Percentiles rank a stretch among this genome's conserved stretches.
phyloP scores from a whole-genome alignment of 2,329 filamentous ascomycete species.

The Fusarium avenaceum region DNA sequence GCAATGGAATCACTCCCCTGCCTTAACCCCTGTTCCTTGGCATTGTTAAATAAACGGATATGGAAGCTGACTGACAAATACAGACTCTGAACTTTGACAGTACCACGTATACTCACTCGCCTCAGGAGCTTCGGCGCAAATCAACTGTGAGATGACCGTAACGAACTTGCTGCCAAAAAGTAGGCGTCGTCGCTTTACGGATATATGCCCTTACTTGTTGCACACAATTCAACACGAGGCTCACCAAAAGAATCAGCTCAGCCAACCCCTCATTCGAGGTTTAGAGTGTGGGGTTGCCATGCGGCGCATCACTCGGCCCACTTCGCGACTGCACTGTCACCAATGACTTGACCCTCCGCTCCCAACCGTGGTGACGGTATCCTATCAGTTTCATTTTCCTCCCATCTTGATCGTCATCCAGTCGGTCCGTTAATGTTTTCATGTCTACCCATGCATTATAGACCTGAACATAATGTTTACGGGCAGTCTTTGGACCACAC shows the following conservation, averaged over 20 bases:
- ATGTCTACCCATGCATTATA: conserved; percentile 18
- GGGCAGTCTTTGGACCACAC: conserved; percentile 8
- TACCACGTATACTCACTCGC: not conserved
- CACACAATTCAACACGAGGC: conserved; percentile 7
- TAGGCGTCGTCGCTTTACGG: not conserved
- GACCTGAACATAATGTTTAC: not conserved
- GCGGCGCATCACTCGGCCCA: conserved; percentile 43
- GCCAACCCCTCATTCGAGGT: conserved; percentile 38
- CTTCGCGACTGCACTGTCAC: conserved; percentile 32
- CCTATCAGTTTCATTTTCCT: conserved; percentile 48
- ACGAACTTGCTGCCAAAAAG: not conserved
- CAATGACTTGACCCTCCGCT: conserved; percentile 43
- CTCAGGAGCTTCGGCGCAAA: not conserved
- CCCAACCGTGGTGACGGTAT: conserved; percentile 49
- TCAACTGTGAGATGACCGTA: not conserved
- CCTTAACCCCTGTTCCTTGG: conserved; percentile 38
- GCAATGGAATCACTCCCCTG: conserved; percentile 6
- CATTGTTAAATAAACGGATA: conserved; percentile 24
- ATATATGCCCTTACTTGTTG: not conserved
- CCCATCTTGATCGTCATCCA: conserved; percentile 39
- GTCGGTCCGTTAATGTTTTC: conserved; percentile 49
- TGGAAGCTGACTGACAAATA: conserved; percentile 22
- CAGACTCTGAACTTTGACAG: not conserved
- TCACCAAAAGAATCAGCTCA: conserved; percentile 10
- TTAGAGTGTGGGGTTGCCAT: conserved; percentile 48